phyloP scores from a whole-genome alignment of 805 yeast genomes.

The Isabelozyma heimii region DNA sequence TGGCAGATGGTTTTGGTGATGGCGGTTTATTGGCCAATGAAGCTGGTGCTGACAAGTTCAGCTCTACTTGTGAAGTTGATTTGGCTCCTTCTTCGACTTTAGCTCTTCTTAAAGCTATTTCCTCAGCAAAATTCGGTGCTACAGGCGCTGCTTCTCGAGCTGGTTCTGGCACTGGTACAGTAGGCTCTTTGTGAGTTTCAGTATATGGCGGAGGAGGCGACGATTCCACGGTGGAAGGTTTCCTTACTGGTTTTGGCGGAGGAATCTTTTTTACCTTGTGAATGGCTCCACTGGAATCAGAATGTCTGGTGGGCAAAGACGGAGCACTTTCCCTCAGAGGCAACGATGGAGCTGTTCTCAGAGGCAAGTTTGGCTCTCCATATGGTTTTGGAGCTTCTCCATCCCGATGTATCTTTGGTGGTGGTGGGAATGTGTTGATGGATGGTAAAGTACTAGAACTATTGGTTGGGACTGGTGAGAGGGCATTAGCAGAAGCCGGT shows the following conservation, averaged over 20 bases:
- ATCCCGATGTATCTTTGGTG: conserved; percentile 10
- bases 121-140: conserved; percentile 26
- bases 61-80: neutral
- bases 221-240: conserved; percentile 11
- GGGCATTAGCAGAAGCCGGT: neutral
- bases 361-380: neutral
- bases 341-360: neutral
- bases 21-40: neutral
- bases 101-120: conserved; percentile 15
- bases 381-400: neutral
- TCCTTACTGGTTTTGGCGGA: conserved; percentile 44
- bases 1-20: neutral
- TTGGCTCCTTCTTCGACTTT: neutral
- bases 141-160: conserved; percentile 1
- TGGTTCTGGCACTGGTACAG: neutral
- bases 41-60: neutral
- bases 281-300: conserved; percentile 8
- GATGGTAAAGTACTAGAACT: conserved; percentile 2
- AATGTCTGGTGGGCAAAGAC: neutral
- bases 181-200: neutral
- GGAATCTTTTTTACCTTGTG: conserved; percentile 28
- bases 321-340: neutral
- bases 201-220: conserved; percentile 22
- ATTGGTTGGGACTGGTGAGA: conserved; percentile 3
- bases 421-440: conserved; percentile 9